These are phyloP conservation scores for Cairneyella variabilis DNA, from an alignment of 495 filamentous ascomycete genomes.

Conservation along the genomic window DNA sequence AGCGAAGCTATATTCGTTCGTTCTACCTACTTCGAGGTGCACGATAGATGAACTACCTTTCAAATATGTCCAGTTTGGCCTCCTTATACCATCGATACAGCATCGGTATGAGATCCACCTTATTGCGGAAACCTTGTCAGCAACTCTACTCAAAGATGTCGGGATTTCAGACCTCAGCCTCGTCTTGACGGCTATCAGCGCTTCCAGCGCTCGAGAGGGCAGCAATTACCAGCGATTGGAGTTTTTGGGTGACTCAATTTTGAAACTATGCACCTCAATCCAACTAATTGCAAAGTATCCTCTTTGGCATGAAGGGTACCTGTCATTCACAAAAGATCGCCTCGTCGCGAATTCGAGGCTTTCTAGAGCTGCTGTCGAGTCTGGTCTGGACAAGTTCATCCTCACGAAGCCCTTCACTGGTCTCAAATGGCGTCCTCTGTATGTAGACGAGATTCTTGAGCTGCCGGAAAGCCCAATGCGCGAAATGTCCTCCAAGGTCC, in stretches of 20 bases:
- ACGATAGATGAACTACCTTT: slow-evolving; percentile 54
- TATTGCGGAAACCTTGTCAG: slow-evolving; percentile 58
- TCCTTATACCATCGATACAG: slow-evolving; percentile 72
- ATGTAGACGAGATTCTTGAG: slow-evolving; percentile 49
- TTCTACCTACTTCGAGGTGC: slow-evolving; percentile 32
- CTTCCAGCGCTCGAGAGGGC: slow-evolving; percentile 54
- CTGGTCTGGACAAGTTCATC: slow-evolving; percentile 71
- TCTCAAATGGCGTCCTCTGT: slow-evolving; percentile 65
- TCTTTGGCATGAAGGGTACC: slow-evolving; percentile 73
- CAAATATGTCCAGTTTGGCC: slow-evolving; percentile 58
- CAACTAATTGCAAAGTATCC: slow-evolving; percentile 63
- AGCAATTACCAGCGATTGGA: slow-evolving; percentile 84
- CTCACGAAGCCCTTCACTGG: slow-evolving; percentile 63
- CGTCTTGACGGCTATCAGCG: slow-evolving; percentile 69
- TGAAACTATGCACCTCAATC: slow-evolving; percentile 73
- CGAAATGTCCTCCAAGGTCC: slow-evolving; percentile 66
- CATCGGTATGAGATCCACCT: slow-evolving; percentile 62
- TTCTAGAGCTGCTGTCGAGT: slow-evolving; percentile 55
- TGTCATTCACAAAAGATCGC: slow-evolving; percentile 63
- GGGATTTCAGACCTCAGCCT: slow-evolving; percentile 50
- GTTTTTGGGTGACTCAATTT: slow-evolving; percentile 80
- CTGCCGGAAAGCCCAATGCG: slow-evolving; percentile 22
- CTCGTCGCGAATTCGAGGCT: slow-evolving; percentile 72
- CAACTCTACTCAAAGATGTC: slow-evolving; percentile 53
- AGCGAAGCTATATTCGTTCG: slow-evolving; percentile 29